Conservation (phyloP, 2,329 filamentous ascomycete species). For the Cryphonectria parasitica region DNA sequence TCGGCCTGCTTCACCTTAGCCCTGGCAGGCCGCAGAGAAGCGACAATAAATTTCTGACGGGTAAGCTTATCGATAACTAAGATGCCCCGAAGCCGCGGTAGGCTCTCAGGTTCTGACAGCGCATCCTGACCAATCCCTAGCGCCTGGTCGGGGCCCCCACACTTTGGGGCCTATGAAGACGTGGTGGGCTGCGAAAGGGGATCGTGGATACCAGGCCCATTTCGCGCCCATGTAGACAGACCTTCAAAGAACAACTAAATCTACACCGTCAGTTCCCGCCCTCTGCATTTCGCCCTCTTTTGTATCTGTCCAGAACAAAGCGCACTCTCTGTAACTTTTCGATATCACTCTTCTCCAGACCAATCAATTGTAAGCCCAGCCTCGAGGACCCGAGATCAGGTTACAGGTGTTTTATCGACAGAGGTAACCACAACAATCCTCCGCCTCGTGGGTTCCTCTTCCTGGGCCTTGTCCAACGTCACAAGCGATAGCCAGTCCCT, state of each 20-base stretch:
- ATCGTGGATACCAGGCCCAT: conserved; percentile 17
- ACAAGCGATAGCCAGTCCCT: conserved; percentile 1
- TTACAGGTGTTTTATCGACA: background rate
- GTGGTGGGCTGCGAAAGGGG: conserved; percentile 12
- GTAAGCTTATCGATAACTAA: conserved; percentile 26
- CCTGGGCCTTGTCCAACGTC: conserved; percentile 6
- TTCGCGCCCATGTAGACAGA: conserved; percentile 12
- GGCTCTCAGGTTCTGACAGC: conserved; percentile 16
- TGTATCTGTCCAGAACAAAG: conserved; percentile 20
- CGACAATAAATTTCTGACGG: conserved; percentile 27
- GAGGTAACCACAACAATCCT: background rate
- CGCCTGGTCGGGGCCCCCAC: conserved; percentile 10
- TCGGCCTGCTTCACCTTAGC: background rate
- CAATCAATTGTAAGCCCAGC: background rate
- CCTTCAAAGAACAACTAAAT: conserved; percentile 19
- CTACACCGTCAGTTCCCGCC: conserved; percentile 20
- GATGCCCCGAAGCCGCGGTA: conserved; percentile 1
- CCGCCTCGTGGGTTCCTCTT: conserved; percentile 6
- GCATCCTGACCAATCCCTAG: conserved; percentile 23
- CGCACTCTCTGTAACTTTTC: background rate
- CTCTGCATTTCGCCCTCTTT: background rate
- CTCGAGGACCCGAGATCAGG: background rate
- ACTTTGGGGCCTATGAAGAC: conserved; percentile 5
- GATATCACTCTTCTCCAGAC: background rate
- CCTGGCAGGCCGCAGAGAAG: background rate